Base-by-base conservation (phyloP, 768 basidiomycete genomes). In the Tricholoma bakamatsutake region DNA sequence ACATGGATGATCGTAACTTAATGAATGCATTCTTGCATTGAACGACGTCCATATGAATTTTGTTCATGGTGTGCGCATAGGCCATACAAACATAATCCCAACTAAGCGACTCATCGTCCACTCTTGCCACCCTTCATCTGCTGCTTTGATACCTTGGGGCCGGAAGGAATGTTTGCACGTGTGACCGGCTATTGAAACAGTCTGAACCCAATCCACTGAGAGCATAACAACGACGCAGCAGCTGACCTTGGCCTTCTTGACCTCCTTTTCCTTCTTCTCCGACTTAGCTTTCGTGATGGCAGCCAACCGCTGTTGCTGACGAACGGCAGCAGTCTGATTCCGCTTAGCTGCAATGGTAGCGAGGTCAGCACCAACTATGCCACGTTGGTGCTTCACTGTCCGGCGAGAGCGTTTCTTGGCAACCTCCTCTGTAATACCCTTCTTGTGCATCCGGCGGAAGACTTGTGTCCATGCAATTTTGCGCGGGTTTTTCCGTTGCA, bases 401-500 rank as follows among this genome's bases (percentile, higher is more conserved):
- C 88, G 87, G 75, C 95, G 90, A 50, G 90, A 90, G 61, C 96
- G 89, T 80, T 97, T 98, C 93, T 98, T 99, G 67, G 94, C 93
- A 52, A 95, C 90, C 76, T 98, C 96, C 78, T 98, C 96, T 50
- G 94, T 94, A 73, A 98, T 85, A 73, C 97, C 97, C 87, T 99
- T 99, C 86, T 96, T 97, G 85, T 98, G 97, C 88, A 97, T 92
- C 66, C 94, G 89, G 62, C 92, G 89, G 82, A 90, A 96, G 59
- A 89, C 83, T 66, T 79, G 76, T 37, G 96, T 98, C 96, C 96
- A 98, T 61, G 96, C 88, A 77, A 98, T 94, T 85, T 98, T 98
- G 71, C 97, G 92, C 52, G 97, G 97, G 82, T 99, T 98, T 81
- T 99, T 99, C 79, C 96, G 91, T 75, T 99, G 97, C 57, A 90